Evolutionary conservation across 1,139 yeast genomes (phyloP).

Genomic region (Geotrichum carabidarum): DNA sequence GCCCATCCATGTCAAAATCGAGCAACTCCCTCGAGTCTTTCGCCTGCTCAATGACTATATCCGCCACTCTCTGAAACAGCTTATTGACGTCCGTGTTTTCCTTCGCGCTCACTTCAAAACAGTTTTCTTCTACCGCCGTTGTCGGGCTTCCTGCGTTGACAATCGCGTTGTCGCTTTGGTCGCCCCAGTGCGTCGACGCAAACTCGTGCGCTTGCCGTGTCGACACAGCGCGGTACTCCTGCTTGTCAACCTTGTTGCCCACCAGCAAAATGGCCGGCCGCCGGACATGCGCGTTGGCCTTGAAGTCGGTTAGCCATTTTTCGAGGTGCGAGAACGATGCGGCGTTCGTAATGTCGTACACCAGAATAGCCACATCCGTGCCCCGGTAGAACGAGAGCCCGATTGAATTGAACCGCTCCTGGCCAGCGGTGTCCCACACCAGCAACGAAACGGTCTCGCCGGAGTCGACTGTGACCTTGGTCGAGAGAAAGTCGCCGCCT

Average conservation of each 20-base stretch:
- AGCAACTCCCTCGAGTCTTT: slow-evolving; percentile 4
- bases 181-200: slow-evolving; percentile 16
- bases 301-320: slow-evolving; percentile 49
- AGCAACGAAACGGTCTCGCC: slow-evolving; percentile 50
- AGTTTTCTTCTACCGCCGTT: slow-evolving; percentile 1
- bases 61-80: slow-evolving; percentile 21
- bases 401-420: slow-evolving; percentile 56
- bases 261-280: slow-evolving; percentile 50
- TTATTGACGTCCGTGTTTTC: slow-evolving; percentile 20
- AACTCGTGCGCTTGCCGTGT: slow-evolving; percentile 24
- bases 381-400: slow-evolving; percentile 58
- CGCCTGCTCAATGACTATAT: slow-evolving; percentile 10
- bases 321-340: slow-evolving; percentile 46
- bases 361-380: slow-evolving; percentile 53
- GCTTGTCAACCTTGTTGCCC: slow-evolving; percentile 50
- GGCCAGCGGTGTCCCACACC: slow-evolving; percentile 67
- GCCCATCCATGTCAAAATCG: slow-evolving; percentile 12
- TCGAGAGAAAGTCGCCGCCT: slow-evolving; percentile 56
- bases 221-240: slow-evolving; percentile 21
- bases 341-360: slow-evolving; percentile 54
- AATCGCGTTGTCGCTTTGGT: not conserved
- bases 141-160: not conserved
- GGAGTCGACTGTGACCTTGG: slow-evolving; percentile 51
- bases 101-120: slow-evolving; percentile 24
- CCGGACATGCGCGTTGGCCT: slow-evolving; percentile 48